A percentile compares a stretch with the other conserved stretches of the same genome.
Evolutionary conservation across 2,329 filamentous ascomycete genomes (phyloP).

Genomic region (Claviceps humidiphila): DNA sequence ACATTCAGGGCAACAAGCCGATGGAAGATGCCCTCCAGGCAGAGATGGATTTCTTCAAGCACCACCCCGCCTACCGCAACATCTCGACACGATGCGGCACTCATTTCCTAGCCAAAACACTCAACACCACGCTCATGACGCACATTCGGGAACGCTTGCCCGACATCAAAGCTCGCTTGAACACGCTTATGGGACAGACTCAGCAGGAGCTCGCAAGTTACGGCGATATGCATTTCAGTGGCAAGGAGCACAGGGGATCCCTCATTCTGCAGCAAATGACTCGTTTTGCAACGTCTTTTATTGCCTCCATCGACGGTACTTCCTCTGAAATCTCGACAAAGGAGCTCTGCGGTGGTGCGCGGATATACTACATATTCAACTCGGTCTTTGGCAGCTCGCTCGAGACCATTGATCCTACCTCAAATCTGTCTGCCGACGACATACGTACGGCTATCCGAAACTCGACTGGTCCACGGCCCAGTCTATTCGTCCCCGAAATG

Average conservation of each 20-base stretch:
- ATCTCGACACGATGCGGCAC: constrained; percentile 91
- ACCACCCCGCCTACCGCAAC: constrained; percentile 93
- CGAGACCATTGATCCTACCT: constrained; percentile 90
- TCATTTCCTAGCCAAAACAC: constrained; percentile 82
- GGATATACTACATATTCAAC: constrained; percentile 99
- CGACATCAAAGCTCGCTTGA: constrained; percentile 94
- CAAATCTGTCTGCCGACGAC: constrained; percentile 85
- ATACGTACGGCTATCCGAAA: constrained; percentile 97
- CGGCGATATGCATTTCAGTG: constrained; percentile 93
- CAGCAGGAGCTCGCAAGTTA: constrained; percentile 97
- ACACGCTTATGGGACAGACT: constrained; percentile 98
- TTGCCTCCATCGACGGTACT: constrained; percentile 95
- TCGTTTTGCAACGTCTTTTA: constrained; percentile 92
- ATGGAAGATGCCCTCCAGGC: constrained; percentile 81
- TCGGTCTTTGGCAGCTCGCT: constrained; percentile 95
- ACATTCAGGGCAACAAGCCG: constrained; percentile 93
- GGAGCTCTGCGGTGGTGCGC: constrained; percentile 84
- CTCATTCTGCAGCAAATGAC: constrained; percentile 97
- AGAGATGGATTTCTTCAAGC: constrained; percentile 90
- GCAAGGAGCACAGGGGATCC: constrained; percentile 90
- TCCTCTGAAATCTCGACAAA: constrained; percentile 98
- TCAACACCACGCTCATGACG: constrained; percentile 89
- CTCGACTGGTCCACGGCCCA: constrained; percentile 89
- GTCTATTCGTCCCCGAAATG: constrained; percentile 92
- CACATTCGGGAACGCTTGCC: constrained; percentile 93